Conservation (phyloP, 2,329 filamentous ascomycete genomes). For the Cladosporium sphaerospermum region DNA sequence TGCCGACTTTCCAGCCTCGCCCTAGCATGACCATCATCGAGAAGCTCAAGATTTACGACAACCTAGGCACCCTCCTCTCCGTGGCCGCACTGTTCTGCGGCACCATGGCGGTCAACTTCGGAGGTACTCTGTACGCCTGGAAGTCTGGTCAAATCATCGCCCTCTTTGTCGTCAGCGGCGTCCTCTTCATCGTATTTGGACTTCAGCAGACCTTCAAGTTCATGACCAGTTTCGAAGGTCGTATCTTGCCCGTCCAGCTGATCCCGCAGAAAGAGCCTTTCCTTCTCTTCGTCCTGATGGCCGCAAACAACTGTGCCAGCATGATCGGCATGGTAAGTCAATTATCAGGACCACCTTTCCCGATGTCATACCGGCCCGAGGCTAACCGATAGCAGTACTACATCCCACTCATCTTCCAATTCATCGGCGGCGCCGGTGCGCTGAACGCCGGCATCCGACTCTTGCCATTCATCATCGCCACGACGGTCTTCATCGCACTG, state of each 20-base stretch:
- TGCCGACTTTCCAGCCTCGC: conserved; percentile 24
- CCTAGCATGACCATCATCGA: no score
- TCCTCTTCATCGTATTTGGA: conserved; percentile 39
- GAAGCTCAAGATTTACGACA: conserved; percentile 17
- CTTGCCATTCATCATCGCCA: conserved; percentile 37
- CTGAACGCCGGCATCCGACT: conserved; percentile 38
- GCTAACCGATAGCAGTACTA: conserved; percentile 36
- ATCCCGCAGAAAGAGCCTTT: conserved; percentile 34
- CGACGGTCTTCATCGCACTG: conserved; percentile 31
- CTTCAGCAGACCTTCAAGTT: conserved; percentile 48
- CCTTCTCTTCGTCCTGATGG: conserved; percentile 40
- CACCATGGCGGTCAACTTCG: conserved; percentile 48
- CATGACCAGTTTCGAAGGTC: conserved; percentile 38
- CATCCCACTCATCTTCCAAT: conserved; percentile 51
- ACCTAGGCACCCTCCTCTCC: neutral
- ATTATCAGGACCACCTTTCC: no score
- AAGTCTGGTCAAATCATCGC: conserved; percentile 39
- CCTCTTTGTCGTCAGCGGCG: conserved; percentile 43
- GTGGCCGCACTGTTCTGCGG: conserved; percentile 37
- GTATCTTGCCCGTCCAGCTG: conserved; percentile 48
- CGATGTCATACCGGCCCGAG: no score
- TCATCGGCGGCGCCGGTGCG: conserved; percentile 39
- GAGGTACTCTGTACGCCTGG: conserved; percentile 47
- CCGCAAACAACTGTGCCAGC: conserved; percentile 30
- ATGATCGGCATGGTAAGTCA: conserved; percentile 18